These are phyloP conservation scores for Coemansia sp. DNA, from an alignment of 192 early-diverging fungal genomes.

Conservation along the genomic window DNA sequence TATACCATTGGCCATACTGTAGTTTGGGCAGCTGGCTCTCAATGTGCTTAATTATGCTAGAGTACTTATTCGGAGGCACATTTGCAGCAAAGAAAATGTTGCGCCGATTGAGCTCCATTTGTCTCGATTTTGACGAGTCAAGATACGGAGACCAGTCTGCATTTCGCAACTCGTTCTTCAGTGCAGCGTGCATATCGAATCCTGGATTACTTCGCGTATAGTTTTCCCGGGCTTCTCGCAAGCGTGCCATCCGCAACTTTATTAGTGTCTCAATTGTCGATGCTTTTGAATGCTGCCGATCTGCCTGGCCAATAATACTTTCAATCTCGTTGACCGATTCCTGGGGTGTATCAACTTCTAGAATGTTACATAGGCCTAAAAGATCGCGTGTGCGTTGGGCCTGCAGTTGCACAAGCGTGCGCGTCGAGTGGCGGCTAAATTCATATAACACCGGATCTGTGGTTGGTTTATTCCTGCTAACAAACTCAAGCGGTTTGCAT, in stretches of 20 bases:
- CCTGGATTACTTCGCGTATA: slow-evolving; percentile 10
- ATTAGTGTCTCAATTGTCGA: background rate
- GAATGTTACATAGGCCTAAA: slow-evolving; percentile 25
- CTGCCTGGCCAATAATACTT: background rate
- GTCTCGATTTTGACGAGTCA: slow-evolving; percentile 10
- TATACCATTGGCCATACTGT: slow-evolving; percentile 32
- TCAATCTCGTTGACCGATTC: slow-evolving; percentile 17
- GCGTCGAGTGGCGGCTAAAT: slow-evolving; percentile 11
- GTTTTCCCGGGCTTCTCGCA: slow-evolving; percentile 34
- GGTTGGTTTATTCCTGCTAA: background rate
- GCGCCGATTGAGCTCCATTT: slow-evolving; percentile 13
- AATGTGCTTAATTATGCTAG: slow-evolving; percentile 8
- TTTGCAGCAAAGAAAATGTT: slow-evolving; percentile 38
- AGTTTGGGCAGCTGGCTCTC: slow-evolving; percentile 31
- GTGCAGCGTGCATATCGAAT: slow-evolving; percentile 11
- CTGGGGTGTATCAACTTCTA: slow-evolving; percentile 4
- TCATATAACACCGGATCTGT: slow-evolving; percentile 16
- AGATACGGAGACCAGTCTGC: slow-evolving; percentile 10
- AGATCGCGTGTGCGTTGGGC: slow-evolving; percentile 39
- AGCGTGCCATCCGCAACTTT: slow-evolving; percentile 29
- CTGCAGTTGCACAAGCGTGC: slow-evolving; percentile 5
- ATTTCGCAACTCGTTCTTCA: slow-evolving; percentile 21
- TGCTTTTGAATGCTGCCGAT: background rate
- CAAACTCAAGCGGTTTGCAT: slow-evolving; percentile 15
- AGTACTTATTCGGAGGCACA: slow-evolving; percentile 21